phyloP scores from a whole-genome alignment of 768 basidiomycete genomes.

The Antrodiella citrinella region DNA sequence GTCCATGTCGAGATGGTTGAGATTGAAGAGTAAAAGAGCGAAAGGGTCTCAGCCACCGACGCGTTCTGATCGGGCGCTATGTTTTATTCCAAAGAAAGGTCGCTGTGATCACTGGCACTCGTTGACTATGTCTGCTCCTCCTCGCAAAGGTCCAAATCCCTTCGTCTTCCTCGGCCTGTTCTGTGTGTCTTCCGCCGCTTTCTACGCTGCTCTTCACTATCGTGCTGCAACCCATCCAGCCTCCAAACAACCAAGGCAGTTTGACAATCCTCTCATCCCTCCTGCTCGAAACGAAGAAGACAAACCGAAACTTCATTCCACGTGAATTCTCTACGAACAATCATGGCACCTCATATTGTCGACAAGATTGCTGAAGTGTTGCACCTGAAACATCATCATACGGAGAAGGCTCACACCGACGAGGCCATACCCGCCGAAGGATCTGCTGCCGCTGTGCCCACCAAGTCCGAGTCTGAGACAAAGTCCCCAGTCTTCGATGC shows the following conservation, averaged over 20 bases:
- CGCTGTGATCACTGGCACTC: background rate
- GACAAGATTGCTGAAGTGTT: constrained; percentile 33
- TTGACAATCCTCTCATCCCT: constrained; percentile 60
- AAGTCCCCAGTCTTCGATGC: constrained; percentile 51
- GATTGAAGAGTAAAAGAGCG: constrained; percentile 4
- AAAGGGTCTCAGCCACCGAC: background rate
- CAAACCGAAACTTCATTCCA: constrained; percentile 5
- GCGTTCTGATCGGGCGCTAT: background rate
- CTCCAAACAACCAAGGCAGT: constrained; percentile 49
- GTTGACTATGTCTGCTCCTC: constrained; percentile 9
- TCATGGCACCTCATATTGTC: constrained; percentile 34
- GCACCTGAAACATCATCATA: constrained; percentile 21
- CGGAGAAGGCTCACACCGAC: constrained; percentile 3
- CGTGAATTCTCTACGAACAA: constrained; percentile 4
- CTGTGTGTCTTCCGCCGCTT: constrained; percentile 46
- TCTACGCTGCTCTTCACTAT: constrained; percentile 45
- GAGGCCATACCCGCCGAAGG: background rate
- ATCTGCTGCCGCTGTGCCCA: background rate
- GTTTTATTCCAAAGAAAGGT: no score
- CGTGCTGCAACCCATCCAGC: constrained; percentile 53
- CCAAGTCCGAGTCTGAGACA: constrained; percentile 2
- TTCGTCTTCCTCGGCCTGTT: constrained; percentile 50
- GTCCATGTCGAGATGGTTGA: constrained; percentile 36
- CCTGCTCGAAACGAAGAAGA: constrained; percentile 36
- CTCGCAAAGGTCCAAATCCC: constrained; percentile 48